These are phyloP conservation scores for Raphanus sativus DNA, from an alignment of 345 rosid genomes.

Conservation along the genomic window DNA sequence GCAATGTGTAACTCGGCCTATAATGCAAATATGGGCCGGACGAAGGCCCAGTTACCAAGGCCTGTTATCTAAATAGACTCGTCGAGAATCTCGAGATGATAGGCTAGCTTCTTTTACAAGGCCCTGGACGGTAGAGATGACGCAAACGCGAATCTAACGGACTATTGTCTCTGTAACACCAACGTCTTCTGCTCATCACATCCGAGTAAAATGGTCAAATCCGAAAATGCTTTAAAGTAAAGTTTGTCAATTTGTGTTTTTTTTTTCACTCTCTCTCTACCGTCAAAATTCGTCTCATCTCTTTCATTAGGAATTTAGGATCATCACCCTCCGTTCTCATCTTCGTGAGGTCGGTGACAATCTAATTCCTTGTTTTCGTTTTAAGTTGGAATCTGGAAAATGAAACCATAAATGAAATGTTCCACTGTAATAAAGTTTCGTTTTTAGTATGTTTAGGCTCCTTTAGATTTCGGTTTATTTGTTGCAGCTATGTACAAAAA, in stretches of 20 bases:
- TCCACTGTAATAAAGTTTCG: too few relatives aligned
- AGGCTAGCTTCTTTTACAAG: background rate
- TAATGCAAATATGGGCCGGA: too few relatives aligned
- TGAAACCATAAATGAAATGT: background rate
- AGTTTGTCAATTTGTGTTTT: background rate
- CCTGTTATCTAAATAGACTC: too few relatives aligned
- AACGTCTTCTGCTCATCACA: background rate
- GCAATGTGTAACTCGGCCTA: too few relatives aligned
- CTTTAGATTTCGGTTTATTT: background rate
- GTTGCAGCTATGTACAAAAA: background rate
- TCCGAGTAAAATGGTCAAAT: background rate
- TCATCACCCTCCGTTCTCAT: background rate
- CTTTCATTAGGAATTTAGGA: background rate
- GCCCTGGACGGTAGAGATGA: conserved; percentile 26
- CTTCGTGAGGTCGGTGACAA: conserved; percentile 6
- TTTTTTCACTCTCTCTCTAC: conserved; percentile 2
- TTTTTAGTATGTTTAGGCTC: background rate
- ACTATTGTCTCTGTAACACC: conserved; percentile 6
- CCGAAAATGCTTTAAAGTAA: too few relatives aligned
- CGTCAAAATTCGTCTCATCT: conserved; percentile 14
- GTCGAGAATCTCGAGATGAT: too few relatives aligned
- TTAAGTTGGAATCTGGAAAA: conserved; percentile 2
- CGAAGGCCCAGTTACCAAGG: too few relatives aligned
- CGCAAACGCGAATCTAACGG: conserved; percentile 33
- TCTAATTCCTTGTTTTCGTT: too few relatives aligned